Base-by-base conservation (phyloP, 225 moss, liverwort and hornwort species). In the Neckera pumila region DNA sequence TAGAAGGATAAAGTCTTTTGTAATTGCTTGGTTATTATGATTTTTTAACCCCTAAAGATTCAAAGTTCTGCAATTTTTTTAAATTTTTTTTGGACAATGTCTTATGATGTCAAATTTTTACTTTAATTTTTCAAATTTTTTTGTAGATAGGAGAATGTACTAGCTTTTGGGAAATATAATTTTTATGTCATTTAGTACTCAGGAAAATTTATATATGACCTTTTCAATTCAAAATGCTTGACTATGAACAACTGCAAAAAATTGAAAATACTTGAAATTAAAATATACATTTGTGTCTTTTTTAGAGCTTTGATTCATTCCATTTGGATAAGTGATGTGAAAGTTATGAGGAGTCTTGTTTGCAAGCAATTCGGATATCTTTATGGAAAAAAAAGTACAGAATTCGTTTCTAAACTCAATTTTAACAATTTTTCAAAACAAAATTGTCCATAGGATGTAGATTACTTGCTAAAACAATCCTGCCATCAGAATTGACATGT, bases 331-430 rank as follows among this genome's bases (percentile, higher is more conserved):
- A 20, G 22, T 34, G 5, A 53, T 53, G 22, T 53, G 1, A 34
- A 76, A 51, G 2, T 34, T 34, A 53, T 5, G 0, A 53, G 34
- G 14, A 14, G 8, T 8, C 4, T 7, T 53, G 4, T 51, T 8
- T 22, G 8, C 0, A 0, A 1, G 33, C 34, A 76, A 51, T 51
- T 34, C 8, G 0, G 8, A 34, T 21, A 53, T 53, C 4, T 14
- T 36, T 53, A 0, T 6, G 6, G 0, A 14, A 76, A 53, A 76
- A 76, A 0, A 23, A 34, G 0, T 51, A 49, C 2, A 2, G 1
- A 5, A 22, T 34, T 53, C 0, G 1, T 22, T 13, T 53, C 1
- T 5, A 3, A 76, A 12, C 1, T 53, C 14, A 14, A 53, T 9
- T 21, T 34, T 14, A 53, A 54, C 5, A 23, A 54, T 36, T 23